Evolutionary conservation across 441 rosid genomes (phyloP).

Genomic region (Isatis lusitanica): DNA sequence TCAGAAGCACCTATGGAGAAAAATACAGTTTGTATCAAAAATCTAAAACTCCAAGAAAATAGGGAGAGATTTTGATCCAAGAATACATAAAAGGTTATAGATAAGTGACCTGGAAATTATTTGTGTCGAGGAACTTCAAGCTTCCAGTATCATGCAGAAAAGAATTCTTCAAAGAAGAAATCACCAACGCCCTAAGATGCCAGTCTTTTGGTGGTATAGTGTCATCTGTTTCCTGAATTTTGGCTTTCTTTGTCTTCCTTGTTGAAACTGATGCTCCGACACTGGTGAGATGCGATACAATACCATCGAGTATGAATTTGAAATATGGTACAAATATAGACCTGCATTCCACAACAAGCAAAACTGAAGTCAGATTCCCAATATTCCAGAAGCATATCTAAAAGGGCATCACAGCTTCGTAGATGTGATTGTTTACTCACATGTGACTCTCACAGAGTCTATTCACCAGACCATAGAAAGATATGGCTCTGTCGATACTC

Average conservation of each 20-base stretch:
- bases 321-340: constrained; percentile 93
- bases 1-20: constrained; percentile 70
- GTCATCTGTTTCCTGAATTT: constrained; percentile 50
- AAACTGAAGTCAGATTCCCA: constrained; percentile 4
- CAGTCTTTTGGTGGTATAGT: constrained; percentile 54
- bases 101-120: constrained; percentile 74
- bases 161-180: constrained; percentile 83
- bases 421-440: constrained; percentile 44
- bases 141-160: constrained; percentile 80
- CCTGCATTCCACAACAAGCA: constrained; percentile 50
- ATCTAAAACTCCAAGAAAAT: background rate
- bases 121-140: constrained; percentile 76
- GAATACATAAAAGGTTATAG: background rate
- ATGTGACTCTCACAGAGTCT: constrained; percentile 84
- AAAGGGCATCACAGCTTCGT: background rate
- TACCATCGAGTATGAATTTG: constrained; percentile 73
- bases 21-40: background rate
- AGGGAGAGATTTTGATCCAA: background rate
- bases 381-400: constrained; percentile 4
- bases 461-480: constrained; percentile 77
- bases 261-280: constrained; percentile 41
- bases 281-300: constrained; percentile 62
- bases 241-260: constrained; percentile 82
- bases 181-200: constrained; percentile 79
- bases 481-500: constrained; percentile 66